phyloP scores from a whole-genome alignment of 2,329 filamentous ascomycete species.

The Byssochlamys sp. region DNA sequence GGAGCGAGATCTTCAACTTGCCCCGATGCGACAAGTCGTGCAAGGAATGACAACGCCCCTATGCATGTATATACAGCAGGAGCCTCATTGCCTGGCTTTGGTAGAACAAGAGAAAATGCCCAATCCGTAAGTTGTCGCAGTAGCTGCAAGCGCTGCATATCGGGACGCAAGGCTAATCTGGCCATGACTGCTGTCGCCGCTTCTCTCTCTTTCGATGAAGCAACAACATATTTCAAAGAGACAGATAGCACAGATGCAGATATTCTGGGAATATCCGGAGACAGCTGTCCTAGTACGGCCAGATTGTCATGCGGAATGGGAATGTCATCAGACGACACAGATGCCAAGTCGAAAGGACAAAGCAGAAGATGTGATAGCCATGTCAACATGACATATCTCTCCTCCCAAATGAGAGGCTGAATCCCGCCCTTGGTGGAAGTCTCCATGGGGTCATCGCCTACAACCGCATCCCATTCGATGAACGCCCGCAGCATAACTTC shows the following conservation, averaged over 20 bases:
- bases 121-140: constrained; percentile 59
- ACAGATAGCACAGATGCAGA: constrained; percentile 61
- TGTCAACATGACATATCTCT: constrained; percentile 74
- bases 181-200: constrained; percentile 77
- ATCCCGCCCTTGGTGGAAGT: constrained; percentile 11
- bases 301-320: constrained; percentile 26
- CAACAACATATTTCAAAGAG: constrained; percentile 60
- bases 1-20: constrained; percentile 65
- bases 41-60: constrained; percentile 69
- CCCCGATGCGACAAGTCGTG: constrained; percentile 60
- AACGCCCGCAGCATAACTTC: constrained; percentile 69
- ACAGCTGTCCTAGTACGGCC: constrained; percentile 35
- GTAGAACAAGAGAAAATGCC: constrained; percentile 55
- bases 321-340: constrained; percentile 55
- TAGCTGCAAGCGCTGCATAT: constrained; percentile 74
- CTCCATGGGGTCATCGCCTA: constrained; percentile 6
- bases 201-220: constrained; percentile 76
- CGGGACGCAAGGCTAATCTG: constrained; percentile 67
- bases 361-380: constrained; percentile 78
- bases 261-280: constrained; percentile 56
- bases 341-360: constrained; percentile 80
- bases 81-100: constrained; percentile 26
- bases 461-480: constrained; percentile 45
- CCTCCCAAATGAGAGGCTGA: constrained; percentile 63
- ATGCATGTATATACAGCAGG: constrained; percentile 64